phyloP scores from a whole-genome alignment of 768 basidiomycete genomes.

The Megacollybia marginata region DNA sequence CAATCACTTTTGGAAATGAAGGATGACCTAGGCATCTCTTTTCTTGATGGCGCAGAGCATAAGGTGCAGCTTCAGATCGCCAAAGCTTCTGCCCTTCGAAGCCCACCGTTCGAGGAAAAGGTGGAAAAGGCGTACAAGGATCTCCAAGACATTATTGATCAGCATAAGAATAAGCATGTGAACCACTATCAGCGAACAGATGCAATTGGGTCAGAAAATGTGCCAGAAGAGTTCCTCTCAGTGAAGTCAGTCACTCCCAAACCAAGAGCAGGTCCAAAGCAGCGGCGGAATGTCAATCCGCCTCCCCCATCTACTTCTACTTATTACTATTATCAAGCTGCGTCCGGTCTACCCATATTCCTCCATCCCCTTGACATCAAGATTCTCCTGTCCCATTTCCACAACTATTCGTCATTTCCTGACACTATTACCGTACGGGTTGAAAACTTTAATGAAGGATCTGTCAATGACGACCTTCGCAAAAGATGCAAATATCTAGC shows the following conservation, averaged over 20 bases:
- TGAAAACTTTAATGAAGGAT: slow-evolving; percentile 65
- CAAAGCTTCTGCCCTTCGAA: slow-evolving; percentile 72
- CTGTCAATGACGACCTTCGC: slow-evolving; percentile 88
- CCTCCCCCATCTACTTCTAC: slow-evolving; percentile 83
- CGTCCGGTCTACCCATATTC: slow-evolving; percentile 85
- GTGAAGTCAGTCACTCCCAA: slow-evolving; percentile 21
- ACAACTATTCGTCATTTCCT: slow-evolving; percentile 77
- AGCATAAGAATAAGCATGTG: slow-evolving; percentile 7
- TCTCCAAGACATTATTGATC: slow-evolving; percentile 45
- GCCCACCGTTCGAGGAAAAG: slow-evolving; percentile 50
- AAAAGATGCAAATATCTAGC: slow-evolving; percentile 94
- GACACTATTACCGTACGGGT: slow-evolving; percentile 75
- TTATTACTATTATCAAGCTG: slow-evolving; percentile 95
- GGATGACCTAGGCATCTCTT: slow-evolving; percentile 72
- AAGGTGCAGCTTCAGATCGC: slow-evolving; percentile 76
- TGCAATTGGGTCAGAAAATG: slow-evolving; percentile 20
- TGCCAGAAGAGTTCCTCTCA: slow-evolving; percentile 54
- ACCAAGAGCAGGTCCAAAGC: slow-evolving; percentile 25
- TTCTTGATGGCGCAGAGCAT: slow-evolving; percentile 71
- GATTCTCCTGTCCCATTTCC: slow-evolving; percentile 81
- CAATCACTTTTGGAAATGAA: slow-evolving; percentile 54
- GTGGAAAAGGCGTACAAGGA: slow-evolving; percentile 59
- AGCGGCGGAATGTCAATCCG: slow-evolving; percentile 76
- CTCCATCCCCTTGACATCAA: slow-evolving; percentile 95
- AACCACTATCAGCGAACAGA: background rate